Evolutionary conservation across 2,329 filamentous ascomycete species (phyloP).

Genomic region (Alternaria consortialis): DNA sequence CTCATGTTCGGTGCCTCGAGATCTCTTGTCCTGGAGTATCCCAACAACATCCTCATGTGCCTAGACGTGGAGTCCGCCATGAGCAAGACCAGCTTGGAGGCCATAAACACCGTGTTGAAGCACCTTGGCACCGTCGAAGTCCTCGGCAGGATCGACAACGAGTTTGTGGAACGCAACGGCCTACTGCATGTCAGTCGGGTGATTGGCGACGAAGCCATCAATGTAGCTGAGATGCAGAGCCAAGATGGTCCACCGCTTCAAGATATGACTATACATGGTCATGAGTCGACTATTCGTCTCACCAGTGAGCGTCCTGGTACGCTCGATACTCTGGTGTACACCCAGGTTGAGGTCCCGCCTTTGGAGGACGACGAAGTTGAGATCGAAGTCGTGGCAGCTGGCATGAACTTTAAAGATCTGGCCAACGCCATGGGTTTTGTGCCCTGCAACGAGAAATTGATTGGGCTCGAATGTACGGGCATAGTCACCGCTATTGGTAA

Average conservation of each 20-base stretch:
- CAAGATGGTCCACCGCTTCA: not conserved
- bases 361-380: constrained; percentile 35
- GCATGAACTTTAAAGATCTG: constrained; percentile 22
- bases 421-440: constrained; percentile 39
- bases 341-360: constrained; percentile 10
- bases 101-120: constrained; percentile 3
- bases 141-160: constrained; percentile 5
- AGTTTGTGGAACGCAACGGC: constrained; percentile 17
- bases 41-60: constrained; percentile 1
- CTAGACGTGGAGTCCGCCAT: constrained; percentile 4
- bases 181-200: constrained; percentile 12
- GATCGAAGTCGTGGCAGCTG: not conserved
- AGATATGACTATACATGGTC: not conserved
- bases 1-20: constrained; percentile 2
- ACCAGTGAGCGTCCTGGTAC: constrained; percentile 19
- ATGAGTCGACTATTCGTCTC: constrained; percentile 7
- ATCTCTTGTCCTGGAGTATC: constrained; percentile 5
- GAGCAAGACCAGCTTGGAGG: not conserved
- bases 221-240: constrained; percentile 2
- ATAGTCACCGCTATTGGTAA: constrained; percentile 1
- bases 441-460: constrained; percentile 9
- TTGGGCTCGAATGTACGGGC: constrained; percentile 24
- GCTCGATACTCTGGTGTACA: constrained; percentile 18
- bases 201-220: constrained; percentile 9
- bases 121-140: not conserved